Conservation (phyloP, 768 basidiomycete species). For the Tylopilus rubrobrunneus region DNA sequence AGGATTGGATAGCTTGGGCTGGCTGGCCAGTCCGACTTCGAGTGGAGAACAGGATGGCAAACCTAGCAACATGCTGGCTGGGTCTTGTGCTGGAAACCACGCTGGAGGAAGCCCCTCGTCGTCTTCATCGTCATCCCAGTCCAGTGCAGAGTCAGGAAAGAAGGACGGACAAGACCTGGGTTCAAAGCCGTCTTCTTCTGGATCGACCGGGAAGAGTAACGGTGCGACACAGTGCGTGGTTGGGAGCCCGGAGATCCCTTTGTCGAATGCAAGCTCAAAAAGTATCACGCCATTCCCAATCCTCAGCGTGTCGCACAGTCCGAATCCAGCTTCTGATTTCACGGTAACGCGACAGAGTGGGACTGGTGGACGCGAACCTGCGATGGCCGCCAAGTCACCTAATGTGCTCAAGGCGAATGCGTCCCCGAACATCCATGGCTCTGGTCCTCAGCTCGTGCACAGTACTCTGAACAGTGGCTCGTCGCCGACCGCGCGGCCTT, state of each 20-base stretch:
- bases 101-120: neutral
- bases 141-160: neutral
- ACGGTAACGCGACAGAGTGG: neutral
- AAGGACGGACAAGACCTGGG: neutral
- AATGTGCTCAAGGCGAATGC: conserved; percentile 7
- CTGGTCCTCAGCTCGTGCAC: neutral
- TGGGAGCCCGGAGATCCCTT: neutral
- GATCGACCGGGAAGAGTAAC: neutral
- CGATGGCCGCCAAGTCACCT: neutral
- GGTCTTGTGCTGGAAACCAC: conserved; percentile 4
- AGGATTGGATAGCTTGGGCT: conserved; percentile 9
- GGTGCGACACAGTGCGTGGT: neutral
- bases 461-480: neutral
- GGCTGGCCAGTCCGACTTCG: conserved; percentile 10
- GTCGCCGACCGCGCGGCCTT: neutral
- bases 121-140: conserved; percentile 1
- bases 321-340: neutral
- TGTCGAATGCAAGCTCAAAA: neutral
- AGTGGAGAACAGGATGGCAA: conserved; percentile 6
- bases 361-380: neutral
- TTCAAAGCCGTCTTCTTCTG: neutral
- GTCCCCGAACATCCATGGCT: conserved; percentile 4
- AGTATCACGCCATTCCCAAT: conserved; percentile 20
- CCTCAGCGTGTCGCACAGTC: conserved; percentile 10
- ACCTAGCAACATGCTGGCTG: neutral